These are phyloP conservation scores for Rhodotorula toruloides DNA, from an alignment of 768 basidiomycete genomes.

Conservation along the genomic window DNA sequence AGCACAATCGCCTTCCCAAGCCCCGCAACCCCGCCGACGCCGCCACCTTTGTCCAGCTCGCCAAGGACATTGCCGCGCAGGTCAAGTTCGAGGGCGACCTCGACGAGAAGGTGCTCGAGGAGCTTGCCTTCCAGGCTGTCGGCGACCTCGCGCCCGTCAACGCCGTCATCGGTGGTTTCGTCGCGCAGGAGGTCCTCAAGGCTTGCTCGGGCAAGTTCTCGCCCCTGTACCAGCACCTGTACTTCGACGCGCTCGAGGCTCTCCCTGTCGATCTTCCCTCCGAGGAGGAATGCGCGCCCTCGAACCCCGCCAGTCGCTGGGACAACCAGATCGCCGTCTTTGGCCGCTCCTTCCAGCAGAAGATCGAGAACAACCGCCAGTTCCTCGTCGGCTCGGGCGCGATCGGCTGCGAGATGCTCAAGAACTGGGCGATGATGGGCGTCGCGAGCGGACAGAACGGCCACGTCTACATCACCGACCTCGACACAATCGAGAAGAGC, in stretches of 20 bases:
- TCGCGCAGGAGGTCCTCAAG: conserved; percentile 95
- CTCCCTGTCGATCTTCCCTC: conserved; percentile 59
- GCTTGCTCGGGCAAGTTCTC: conserved; percentile 97
- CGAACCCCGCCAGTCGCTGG: conserved; percentile 63
- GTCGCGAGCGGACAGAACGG: conserved; percentile 73
- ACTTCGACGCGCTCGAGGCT: conserved; percentile 96
- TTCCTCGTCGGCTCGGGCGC: conserved; percentile 99
- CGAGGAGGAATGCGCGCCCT: conserved; percentile 76
- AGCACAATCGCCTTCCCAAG: conserved; percentile 65
- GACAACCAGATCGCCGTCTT: conserved; percentile 95
- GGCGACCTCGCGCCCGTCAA: conserved; percentile 85
- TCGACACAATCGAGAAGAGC: conserved; percentile 99
- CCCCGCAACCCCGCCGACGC: conserved; percentile 81
- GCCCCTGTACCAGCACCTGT: conserved; percentile 88
- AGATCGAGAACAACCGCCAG: conserved; percentile 79
- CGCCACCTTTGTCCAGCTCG: conserved; percentile 61
- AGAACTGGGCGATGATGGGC: conserved; percentile 99
- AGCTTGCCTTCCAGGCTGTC: conserved; percentile 82
- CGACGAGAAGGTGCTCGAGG: conserved; percentile 68
- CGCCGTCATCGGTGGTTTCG: conserved; percentile 93
- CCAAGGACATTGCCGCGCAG: conserved; percentile 59
- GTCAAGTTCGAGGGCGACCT: conserved; percentile 61
- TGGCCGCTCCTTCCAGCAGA: conserved; percentile 84
- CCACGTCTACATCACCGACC: conserved; percentile 83
- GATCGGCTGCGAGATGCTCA: conserved; percentile 99